Evolutionary conservation across 176 grass and related monocot species (phyloP).

Genomic region (Rhynchospora pubera): DNA sequence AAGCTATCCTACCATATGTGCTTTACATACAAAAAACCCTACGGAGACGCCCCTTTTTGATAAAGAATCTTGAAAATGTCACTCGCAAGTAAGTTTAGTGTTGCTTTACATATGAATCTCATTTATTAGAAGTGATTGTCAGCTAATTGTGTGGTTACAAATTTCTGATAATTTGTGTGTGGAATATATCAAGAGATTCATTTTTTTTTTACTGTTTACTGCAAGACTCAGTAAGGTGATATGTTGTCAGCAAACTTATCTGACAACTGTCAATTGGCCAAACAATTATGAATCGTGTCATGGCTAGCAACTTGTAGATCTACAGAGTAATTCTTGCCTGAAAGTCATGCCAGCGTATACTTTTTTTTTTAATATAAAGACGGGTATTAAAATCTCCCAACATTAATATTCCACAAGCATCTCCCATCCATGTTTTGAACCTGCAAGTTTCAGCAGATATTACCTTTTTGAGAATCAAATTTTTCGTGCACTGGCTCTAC

Average conservation of each 20-base stretch:
- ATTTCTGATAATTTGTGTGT: too few species aligned
- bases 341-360: too few species aligned
- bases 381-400: too few species aligned
- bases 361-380: too few species aligned
- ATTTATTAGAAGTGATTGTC: background rate
- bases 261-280: background rate
- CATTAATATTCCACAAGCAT: too few species aligned
- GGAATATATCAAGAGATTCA: background rate
- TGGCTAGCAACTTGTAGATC: background rate
- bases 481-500: background rate
- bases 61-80: constrained; percentile 99
- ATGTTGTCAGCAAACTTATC: background rate
- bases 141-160: background rate
- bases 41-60: constrained; percentile 77
- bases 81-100: constrained; percentile 14
- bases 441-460: background rate
- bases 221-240: background rate
- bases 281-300: background rate
- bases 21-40: constrained; percentile 92
- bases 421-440: too few species aligned
- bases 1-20: constrained; percentile 79
- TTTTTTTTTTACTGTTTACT: background rate
- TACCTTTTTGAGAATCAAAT: background rate
- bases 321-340: too few species aligned
- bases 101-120: background rate